phyloP scores from a whole-genome alignment of 305 asterid genomes.

The Fraxinus dipetala region DNA sequence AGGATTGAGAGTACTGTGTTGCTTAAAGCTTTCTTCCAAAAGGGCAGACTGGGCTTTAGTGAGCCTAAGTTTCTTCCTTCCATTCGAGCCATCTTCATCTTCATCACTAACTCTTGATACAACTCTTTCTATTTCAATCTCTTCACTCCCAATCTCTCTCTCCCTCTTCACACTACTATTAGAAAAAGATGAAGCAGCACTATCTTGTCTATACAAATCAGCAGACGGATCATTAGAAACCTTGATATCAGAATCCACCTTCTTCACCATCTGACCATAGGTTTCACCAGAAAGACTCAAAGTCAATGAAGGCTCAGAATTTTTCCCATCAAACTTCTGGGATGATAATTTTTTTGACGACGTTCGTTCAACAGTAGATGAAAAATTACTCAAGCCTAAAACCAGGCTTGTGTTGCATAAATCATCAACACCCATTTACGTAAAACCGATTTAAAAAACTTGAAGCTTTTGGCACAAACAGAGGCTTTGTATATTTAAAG shows the following conservation, averaged over 20 bases:
- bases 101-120: slow-evolving; percentile 59
- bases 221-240: slow-evolving; percentile 20
- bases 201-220: slow-evolving; percentile 71
- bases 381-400: slow-evolving; percentile 57
- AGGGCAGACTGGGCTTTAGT: slow-evolving; percentile 84
- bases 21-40: slow-evolving; percentile 80
- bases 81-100: slow-evolving; percentile 74
- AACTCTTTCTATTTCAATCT: slow-evolving; percentile 53
- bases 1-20: slow-evolving; percentile 87
- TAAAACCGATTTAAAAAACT: background rate
- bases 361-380: slow-evolving; percentile 37
- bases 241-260: slow-evolving; percentile 28
- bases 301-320: slow-evolving; percentile 56
- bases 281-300: slow-evolving; percentile 66
- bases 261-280: slow-evolving; percentile 29
- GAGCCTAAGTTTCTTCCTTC: slow-evolving; percentile 76
- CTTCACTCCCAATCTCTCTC: slow-evolving; percentile 72
- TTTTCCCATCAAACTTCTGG: background rate
- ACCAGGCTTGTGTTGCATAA: slow-evolving; percentile 59
- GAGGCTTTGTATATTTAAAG: background rate
- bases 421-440: slow-evolving; percentile 68
- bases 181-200: slow-evolving; percentile 79
- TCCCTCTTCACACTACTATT: slow-evolving; percentile 86
- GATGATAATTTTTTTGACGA: slow-evolving; percentile 29
- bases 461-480: background rate